A percentile compares a stretch with the other conserved stretches of the same genome.
Evolutionary conservation across 176 grass and related monocot species (phyloP).

Genomic region (Pharus latifolius): DNA sequence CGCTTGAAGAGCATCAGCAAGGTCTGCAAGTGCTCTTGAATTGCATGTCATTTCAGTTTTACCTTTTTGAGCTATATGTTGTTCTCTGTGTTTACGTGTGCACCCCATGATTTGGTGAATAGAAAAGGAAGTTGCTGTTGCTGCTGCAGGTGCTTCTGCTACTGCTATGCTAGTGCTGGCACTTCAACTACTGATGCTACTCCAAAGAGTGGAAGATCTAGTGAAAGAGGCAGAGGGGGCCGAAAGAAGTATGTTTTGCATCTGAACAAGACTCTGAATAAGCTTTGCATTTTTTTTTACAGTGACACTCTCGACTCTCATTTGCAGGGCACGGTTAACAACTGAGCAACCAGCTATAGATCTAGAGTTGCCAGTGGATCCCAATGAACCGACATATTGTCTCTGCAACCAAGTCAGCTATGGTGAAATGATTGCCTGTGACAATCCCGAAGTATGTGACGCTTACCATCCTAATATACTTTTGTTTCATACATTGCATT

Average conservation of each 20-base stretch:
- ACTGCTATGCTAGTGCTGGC: slow-evolving; percentile 16
- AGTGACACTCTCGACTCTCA: slow-evolving; percentile 2
- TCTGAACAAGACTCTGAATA: not conserved
- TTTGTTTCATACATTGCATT: not conserved
- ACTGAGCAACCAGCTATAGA: slow-evolving; percentile 49
- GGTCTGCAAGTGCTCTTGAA: slow-evolving; percentile 22
- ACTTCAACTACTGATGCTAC: slow-evolving; percentile 20
- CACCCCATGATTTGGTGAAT: slow-evolving; percentile 16
- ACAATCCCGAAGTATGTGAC: slow-evolving; percentile 59
- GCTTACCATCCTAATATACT: not conserved
- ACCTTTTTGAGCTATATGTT: not conserved
- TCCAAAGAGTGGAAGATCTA: slow-evolving; percentile 49
- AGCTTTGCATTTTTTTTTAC: not conserved
- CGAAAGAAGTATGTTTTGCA: slow-evolving; percentile 72
- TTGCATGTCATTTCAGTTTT: not conserved
- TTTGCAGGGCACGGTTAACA: slow-evolving; percentile 54
- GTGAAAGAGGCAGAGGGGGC: slow-evolving; percentile 85
- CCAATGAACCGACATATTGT: slow-evolving; percentile 94
- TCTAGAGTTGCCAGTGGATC: slow-evolving; percentile 88
- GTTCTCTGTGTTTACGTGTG: not conserved
- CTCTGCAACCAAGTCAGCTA: slow-evolving; percentile 95
- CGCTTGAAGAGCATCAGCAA: slow-evolving; percentile 75
- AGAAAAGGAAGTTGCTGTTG: slow-evolving; percentile 35
- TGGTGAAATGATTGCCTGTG: slow-evolving; percentile 91
- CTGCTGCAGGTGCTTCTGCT: slow-evolving; percentile 13